Conservation (phyloP, 257 asterid genomes). For the Henckelia pumila region DNA sequence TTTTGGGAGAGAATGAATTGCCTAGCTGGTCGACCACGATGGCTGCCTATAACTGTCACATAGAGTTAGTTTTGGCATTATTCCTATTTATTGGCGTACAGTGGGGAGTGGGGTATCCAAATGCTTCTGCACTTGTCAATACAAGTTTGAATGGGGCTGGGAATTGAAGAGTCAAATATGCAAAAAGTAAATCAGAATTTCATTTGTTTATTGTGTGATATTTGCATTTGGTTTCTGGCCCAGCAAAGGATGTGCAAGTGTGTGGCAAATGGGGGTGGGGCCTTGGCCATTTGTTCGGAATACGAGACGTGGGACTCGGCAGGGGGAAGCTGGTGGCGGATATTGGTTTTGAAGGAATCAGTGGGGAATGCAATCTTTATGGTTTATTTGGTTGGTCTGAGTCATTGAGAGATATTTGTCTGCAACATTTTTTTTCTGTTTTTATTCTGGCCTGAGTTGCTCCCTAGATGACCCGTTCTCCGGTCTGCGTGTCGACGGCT, state of each 20-base stretch:
- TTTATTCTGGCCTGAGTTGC: not conserved
- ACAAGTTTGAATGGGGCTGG: slow-evolving; percentile 21
- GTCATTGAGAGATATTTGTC: slow-evolving; percentile 56
- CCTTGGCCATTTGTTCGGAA: slow-evolving; percentile 31
- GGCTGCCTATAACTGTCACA: not conserved
- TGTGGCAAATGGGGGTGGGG: slow-evolving; percentile 36
- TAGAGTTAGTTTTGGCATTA: not conserved
- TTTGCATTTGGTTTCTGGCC: slow-evolving; percentile 16
- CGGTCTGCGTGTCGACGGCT: no score
- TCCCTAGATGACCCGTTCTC: not conserved
- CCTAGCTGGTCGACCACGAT: not conserved
- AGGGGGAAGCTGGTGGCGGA: slow-evolving; percentile 35
- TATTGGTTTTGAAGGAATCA: slow-evolving; percentile 22
- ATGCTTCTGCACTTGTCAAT: slow-evolving; percentile 14
- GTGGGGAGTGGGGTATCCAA: slow-evolving; percentile 8
- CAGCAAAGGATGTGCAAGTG: slow-evolving; percentile 13
- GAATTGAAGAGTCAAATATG: slow-evolving; percentile 21
- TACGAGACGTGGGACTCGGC: slow-evolving; percentile 26
- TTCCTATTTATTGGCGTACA: slow-evolving; percentile 24
- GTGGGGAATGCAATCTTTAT: slow-evolving; percentile 41
- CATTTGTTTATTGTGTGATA: slow-evolving; percentile 1
- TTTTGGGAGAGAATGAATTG: not conserved
- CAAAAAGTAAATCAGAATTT: slow-evolving; percentile 16
- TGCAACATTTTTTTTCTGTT: slow-evolving; percentile 36
- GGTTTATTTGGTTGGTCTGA: slow-evolving; percentile 33